Evolutionary conservation across 2,329 filamentous ascomycete genomes (phyloP), one percentile per base, ranked within the genome.

Genomic region (Orbilia javanica): DNA sequence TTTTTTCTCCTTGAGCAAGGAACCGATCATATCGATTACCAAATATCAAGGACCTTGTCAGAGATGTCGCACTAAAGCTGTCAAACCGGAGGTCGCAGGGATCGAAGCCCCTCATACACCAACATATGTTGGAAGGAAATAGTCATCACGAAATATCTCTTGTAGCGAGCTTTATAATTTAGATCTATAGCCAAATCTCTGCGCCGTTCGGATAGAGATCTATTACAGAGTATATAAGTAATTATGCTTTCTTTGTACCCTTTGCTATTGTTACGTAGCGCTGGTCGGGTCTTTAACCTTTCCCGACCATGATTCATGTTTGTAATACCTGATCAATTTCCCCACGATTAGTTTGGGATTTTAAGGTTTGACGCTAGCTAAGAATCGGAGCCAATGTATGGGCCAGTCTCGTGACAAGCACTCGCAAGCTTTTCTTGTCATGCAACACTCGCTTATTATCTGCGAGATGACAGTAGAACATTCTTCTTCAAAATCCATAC

Each of bases 11-110:
- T 8, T 6, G n/a, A 7, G 42, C 42, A 44, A 7, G 42, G 42
- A 44, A 20, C 18, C 8, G 42, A 44, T 53, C n/a, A 20, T 20
- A 15, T 53, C 39, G 55, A 73, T 67, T 73, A 73, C 69, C 20
- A 50, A 74, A 74, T 52, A 36, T 62, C 65, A 31, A n/a, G 36
- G 36, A 18, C 29, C 52, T 39, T 57, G 52, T 29, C 52, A 11
- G 25, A 31, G 50, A 31, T 31, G 27, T 53, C 50, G 50, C 13
- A 53, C 50, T 11, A 31, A 53, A 53, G 50, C 25, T 27, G 5
- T 44, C 3, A 44, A 15, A 44, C 7, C 13, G 4, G 34, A 36
- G 34, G 34, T 2, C 34, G 34, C 7, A 36, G n/a, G n/a, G n/a
- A n/a, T n/a, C n/a, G n/a, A n/a, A n/a, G n/a, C n/a, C n/a, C n/a